Evolutionary conservation across 129 eudicot species (phyloP).

Genomic region (Escallonia herrerae): DNA sequence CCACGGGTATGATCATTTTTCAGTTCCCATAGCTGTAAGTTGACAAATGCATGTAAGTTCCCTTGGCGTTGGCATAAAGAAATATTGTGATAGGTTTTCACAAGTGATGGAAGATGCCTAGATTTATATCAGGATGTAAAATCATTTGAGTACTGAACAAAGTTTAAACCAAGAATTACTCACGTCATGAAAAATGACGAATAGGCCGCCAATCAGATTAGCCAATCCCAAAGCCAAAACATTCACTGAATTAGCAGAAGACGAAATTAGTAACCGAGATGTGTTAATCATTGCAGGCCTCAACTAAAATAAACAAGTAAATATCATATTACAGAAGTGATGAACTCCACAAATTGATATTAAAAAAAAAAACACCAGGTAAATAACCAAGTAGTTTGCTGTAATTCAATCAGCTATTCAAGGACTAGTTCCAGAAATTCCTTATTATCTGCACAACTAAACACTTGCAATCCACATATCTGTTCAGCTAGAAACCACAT

Average conservation of each 20-base stretch:
- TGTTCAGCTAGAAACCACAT: background rate
- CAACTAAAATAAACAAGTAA: too few relatives aligned
- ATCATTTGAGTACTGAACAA: background rate
- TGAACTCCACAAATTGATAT: too few relatives aligned
- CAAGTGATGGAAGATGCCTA: too few relatives aligned
- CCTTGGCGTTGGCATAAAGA: too few relatives aligned
- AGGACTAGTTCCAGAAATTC: too few relatives aligned
- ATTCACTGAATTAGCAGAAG: constrained; percentile 47
- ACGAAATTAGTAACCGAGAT: background rate
- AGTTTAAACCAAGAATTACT: constrained; percentile 20
- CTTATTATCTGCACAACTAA: background rate
- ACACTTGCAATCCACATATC: background rate
- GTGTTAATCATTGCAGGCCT: too few relatives aligned
- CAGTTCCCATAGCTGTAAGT: constrained; percentile 62
- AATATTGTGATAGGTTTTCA: too few relatives aligned
- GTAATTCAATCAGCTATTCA: too few relatives aligned
- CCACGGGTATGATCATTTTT: constrained; percentile 27
- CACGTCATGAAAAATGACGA: constrained; percentile 67
- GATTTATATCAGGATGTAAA: background rate
- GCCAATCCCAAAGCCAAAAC: constrained; percentile 72
- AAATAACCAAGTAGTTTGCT: too few relatives aligned
- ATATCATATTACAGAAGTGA: too few relatives aligned
- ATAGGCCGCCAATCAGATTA: constrained; percentile 78
- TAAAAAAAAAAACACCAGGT: too few relatives aligned
- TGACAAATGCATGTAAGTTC: background rate